phyloP scores from a whole-genome alignment of 2,329 filamentous ascomycete species.

The Aspergillus costaricaensis region DNA sequence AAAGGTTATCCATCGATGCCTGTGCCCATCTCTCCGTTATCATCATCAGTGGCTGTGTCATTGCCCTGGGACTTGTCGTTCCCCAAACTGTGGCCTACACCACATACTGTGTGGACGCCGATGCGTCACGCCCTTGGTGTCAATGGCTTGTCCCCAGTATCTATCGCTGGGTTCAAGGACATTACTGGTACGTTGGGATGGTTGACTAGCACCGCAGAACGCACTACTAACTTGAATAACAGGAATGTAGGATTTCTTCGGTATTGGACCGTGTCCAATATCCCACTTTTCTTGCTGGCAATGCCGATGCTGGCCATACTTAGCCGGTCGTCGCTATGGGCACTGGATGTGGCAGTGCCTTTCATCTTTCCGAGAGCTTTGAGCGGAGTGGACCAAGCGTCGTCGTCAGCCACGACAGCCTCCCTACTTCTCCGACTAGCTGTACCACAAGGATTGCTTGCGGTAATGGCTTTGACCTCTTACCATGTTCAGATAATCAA shows the following conservation, averaged over 20 bases:
- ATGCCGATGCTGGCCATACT: conserved; percentile 73
- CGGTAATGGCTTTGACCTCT: conserved; percentile 69
- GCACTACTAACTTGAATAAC: conserved; percentile 19
- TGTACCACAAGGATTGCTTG: conserved; percentile 70
- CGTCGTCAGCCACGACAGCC: conserved; percentile 24
- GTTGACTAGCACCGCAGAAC: neutral
- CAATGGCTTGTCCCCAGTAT: conserved; percentile 73
- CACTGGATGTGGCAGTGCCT: conserved; percentile 31
- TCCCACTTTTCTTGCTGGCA: conserved; percentile 85
- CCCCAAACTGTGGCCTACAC: conserved; percentile 77
- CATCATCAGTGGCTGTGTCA: conserved; percentile 65
- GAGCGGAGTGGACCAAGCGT: conserved; percentile 12
- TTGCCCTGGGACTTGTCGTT: conserved; percentile 66
- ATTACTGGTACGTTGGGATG: conserved; percentile 74
- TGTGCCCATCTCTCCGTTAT: conserved; percentile 60
- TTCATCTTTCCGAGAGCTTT: conserved; percentile 27
- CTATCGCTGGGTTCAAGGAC: conserved; percentile 82
- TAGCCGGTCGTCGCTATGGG: conserved; percentile 59
- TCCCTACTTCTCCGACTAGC: conserved; percentile 60
- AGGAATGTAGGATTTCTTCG: conserved; percentile 86
- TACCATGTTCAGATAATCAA: conserved; percentile 96
- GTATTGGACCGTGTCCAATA: conserved; percentile 86
- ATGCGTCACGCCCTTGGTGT: conserved; percentile 71
- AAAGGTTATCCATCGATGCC: conserved; percentile 38
- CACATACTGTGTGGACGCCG: conserved; percentile 62